Evolutionary conservation across 2,329 filamentous ascomycete genomes (phyloP).

Genomic region (Trichophyton benhamiae): DNA sequence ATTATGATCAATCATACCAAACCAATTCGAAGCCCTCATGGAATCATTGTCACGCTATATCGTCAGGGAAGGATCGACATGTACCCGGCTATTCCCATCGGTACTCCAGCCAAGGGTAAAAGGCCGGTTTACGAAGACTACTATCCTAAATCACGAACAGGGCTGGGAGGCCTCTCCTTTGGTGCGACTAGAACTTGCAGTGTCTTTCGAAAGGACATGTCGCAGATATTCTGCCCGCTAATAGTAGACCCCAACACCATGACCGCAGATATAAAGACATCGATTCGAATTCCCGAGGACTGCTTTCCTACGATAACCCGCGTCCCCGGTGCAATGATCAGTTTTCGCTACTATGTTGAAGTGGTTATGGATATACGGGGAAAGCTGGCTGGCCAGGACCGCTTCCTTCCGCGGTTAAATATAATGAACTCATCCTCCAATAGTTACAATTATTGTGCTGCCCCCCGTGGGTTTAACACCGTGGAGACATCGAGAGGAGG

Average conservation of each 20-base stretch:
- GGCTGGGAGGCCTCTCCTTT: slow-evolving; percentile 72
- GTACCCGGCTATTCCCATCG: slow-evolving; percentile 49
- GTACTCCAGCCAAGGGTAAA: slow-evolving; percentile 51
- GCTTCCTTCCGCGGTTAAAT: slow-evolving; percentile 45
- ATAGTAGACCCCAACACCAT: slow-evolving; percentile 74
- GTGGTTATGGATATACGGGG: slow-evolving; percentile 87
- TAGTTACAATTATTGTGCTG: slow-evolving; percentile 34
- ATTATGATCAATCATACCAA: slow-evolving; percentile 81
- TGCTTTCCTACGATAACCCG: slow-evolving; percentile 82
- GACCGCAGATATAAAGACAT: slow-evolving; percentile 66
- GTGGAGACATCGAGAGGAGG: slow-evolving; percentile 21
- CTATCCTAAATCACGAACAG: slow-evolving; percentile 76
- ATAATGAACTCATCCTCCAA: slow-evolving; percentile 37
- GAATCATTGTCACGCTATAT: slow-evolving; percentile 85
- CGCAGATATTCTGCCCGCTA: slow-evolving; percentile 75
- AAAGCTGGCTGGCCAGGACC: slow-evolving; percentile 64
- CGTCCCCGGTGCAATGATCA: slow-evolving; percentile 87
- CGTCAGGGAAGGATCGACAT: slow-evolving; percentile 84
- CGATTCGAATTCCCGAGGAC: slow-evolving; percentile 77
- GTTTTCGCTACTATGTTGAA: slow-evolving; percentile 87
- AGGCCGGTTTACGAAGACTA: slow-evolving; percentile 67
- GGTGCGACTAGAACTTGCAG: slow-evolving; percentile 77
- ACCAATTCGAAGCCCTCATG: slow-evolving; percentile 76
- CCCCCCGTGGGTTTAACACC: slow-evolving; percentile 22
- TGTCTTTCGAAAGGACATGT: slow-evolving; percentile 88